These are phyloP conservation scores for Hericium coralloides DNA, from an alignment of 768 basidiomycete species.

Conservation along the genomic window DNA sequence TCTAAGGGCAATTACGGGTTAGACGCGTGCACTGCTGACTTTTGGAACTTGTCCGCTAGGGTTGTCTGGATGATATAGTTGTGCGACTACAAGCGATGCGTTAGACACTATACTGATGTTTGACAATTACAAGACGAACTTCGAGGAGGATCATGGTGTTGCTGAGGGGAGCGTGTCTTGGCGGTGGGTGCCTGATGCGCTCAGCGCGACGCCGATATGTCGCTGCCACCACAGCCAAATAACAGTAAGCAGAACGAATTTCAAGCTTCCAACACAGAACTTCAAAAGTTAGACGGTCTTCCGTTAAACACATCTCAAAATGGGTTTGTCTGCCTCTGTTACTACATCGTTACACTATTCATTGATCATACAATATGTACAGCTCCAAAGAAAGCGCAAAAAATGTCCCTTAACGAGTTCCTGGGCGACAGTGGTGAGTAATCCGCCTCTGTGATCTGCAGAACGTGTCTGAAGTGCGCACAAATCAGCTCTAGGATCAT, in stretches of 20 bases:
- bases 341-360: neutral
- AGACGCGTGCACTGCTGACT: slow-evolving; percentile 37
- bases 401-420: slow-evolving; percentile 90
- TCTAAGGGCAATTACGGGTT: neutral
- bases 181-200: neutral
- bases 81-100: slow-evolving; percentile 48
- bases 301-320: slow-evolving; percentile 16
- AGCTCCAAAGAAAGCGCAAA: slow-evolving; percentile 91
- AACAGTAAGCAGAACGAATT: slow-evolving; percentile 15
- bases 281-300: slow-evolving; percentile 1
- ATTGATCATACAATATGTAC: slow-evolving; percentile 6
- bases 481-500: slow-evolving; percentile 72
- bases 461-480: slow-evolving; percentile 8
- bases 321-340: slow-evolving; percentile 19
- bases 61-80: slow-evolving; percentile 92
- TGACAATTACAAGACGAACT: slow-evolving; percentile 30
- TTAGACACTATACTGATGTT: neutral
- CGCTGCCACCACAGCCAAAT: slow-evolving; percentile 8
- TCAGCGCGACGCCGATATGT: neutral
- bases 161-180: neutral
- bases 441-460: slow-evolving; percentile 12
- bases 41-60: slow-evolving; percentile 74
- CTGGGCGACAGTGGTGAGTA: slow-evolving; percentile 75
- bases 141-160: slow-evolving; percentile 75
- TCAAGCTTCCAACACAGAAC: slow-evolving; percentile 5